phyloP scores from a whole-genome alignment of 2,329 filamentous ascomycete species.

The Albophoma yamanashiensis region DNA sequence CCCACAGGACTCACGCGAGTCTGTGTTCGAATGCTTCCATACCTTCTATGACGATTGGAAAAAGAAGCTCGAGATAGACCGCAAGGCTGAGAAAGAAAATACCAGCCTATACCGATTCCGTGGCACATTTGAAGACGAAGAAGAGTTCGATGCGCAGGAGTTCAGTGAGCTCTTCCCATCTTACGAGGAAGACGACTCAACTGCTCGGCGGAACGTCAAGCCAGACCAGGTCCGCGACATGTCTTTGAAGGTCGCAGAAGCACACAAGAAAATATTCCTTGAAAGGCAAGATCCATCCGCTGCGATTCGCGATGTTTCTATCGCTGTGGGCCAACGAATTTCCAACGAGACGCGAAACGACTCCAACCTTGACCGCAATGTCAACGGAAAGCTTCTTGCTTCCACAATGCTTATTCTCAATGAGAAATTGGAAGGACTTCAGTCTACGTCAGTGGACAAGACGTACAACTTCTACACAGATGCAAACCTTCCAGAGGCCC shows the following conservation, averaged over 20 bases:
- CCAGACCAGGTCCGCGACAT: conserved; percentile 37
- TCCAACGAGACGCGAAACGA: conserved; percentile 15
- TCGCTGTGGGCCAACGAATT: conserved; percentile 29
- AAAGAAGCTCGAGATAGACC: conserved; percentile 63
- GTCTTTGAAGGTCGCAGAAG: conserved; percentile 49
- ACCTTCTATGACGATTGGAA: conserved; percentile 74
- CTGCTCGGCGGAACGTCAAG: conserved; percentile 17
- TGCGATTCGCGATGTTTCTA: conserved; percentile 34
- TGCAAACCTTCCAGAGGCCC: conserved; percentile 63
- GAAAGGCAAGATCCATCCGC: conserved; percentile 25
- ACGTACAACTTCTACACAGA: conserved; percentile 86
- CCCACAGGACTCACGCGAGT: conserved; percentile 31
- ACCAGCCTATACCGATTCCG: conserved; percentile 75
- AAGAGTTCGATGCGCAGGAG: conserved; percentile 63
- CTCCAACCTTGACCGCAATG: conserved; percentile 18
- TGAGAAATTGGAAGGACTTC: conserved; percentile 39
- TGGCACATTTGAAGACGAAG: conserved; percentile 65
- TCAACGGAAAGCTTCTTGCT: conserved; percentile 50
- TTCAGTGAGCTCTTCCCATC: conserved; percentile 74
- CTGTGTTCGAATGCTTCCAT: conserved; percentile 57
- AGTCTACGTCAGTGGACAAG: conserved; percentile 24
- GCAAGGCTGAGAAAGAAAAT: conserved; percentile 61
- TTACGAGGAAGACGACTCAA: conserved; percentile 43
- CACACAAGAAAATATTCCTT: conserved; percentile 47
- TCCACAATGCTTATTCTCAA: conserved; percentile 55